A percentile compares a stretch with the other conserved stretches of the same genome.
Evolutionary conservation across 495 filamentous ascomycete genomes (phyloP).

Genomic region (Tuber aestivum): DNA sequence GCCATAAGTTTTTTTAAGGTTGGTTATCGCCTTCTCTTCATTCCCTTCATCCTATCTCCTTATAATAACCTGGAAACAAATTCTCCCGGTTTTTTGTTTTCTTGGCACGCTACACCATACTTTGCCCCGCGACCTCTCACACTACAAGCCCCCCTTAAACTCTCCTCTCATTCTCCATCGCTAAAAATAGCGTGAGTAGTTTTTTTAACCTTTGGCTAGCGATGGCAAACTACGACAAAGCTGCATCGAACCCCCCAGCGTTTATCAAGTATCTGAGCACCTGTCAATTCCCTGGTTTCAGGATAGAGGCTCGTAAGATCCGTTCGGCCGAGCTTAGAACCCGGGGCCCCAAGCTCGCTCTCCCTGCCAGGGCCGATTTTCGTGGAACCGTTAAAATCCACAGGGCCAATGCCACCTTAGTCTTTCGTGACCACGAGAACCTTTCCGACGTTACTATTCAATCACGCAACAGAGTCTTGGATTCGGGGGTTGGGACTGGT

Average conservation of each 20-base stretch:
- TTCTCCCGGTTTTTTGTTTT: background rate
- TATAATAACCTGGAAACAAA: background rate
- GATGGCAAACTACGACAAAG: background rate
- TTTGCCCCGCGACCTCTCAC: background rate
- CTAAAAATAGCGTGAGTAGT: background rate
- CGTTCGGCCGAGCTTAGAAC: background rate
- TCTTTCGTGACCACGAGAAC: constrained; percentile 16
- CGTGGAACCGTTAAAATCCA: constrained; percentile 27
- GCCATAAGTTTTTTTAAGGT: background rate
- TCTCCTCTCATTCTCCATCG: background rate
- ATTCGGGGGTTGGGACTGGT: background rate
- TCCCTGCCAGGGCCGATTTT: constrained; percentile 14
- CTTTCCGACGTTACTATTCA: constrained; percentile 7
- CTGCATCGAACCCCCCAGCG: background rate
- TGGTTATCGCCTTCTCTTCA: background rate
- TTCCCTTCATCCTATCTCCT: background rate
- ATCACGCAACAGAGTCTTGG: constrained; percentile 21
- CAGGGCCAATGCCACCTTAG: constrained; percentile 17
- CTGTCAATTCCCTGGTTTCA: background rate
- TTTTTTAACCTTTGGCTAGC: background rate
- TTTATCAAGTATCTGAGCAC: background rate
- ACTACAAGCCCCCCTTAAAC: background rate
- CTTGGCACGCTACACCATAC: background rate
- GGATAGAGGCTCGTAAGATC: background rate
- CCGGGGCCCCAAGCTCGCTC: background rate